Evolutionary conservation across 2,329 filamentous ascomycete species (phyloP), one percentile per base, ranked within the genome.

Genomic region (Graphium sp.): DNA sequence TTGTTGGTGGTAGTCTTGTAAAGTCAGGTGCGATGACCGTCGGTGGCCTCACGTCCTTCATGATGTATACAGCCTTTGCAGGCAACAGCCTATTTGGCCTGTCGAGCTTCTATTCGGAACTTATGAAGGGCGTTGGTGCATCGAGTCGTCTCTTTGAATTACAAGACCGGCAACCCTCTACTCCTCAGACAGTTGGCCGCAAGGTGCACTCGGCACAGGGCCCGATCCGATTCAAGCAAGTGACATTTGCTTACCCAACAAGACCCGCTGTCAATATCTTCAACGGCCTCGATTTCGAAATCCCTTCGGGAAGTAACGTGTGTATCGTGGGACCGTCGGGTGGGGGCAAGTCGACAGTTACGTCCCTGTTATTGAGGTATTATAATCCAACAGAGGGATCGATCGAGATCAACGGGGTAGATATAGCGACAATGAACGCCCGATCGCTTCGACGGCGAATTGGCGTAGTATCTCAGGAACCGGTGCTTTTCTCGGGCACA

Each of bases 71-170:
- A 4, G 87, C 82, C 4, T 95, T 74, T 49, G 70, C 72, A 6
- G 72, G 72, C 4, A 89, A 81, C 27, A 92, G 82, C 52, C 68
- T 98, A 37, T 93, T 95, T 41, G 89, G 89, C 4, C 61, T 98
- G 2, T 93, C 84, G 4, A 83, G 81, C 32, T 98, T 98, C 55
- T 98, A 94, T 53, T 93, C 85, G 0, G 89, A 98, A 48, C 64
- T 98, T 35, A 98, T 98, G 89, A 98, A 98, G 52, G 91, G 91
- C 23, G 87, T 93, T 4, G 89, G 91, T 43, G 89, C 89, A 23
- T 89, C 89, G n/a, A 92, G 79, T 44, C 78, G 89, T 34, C 62
- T 98, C 2, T 98, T 98, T 44, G 89, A 98, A 47, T 66, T 98
- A 5, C 85, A 95, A 48, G 89, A 98, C 49, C 75, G 89, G 36